Evolutionary conservation across 23 red algal genomes (phyloP).

Genomic region (Gracilariopsis chorda): DNA sequence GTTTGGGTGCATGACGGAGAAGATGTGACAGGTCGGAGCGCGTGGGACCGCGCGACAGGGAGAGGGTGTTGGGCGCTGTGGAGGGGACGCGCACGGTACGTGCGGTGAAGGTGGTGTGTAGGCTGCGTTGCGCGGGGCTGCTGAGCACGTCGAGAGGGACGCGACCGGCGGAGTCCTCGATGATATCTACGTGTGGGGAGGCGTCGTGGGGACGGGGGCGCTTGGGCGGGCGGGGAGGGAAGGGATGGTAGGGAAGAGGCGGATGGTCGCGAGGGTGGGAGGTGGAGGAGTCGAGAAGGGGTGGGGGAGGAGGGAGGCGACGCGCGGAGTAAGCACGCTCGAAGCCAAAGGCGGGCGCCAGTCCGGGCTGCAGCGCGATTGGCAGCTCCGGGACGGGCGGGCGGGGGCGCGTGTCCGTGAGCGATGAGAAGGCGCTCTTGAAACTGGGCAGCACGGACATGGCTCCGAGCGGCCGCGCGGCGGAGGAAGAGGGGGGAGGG

Average conservation of each 20-base stretch:
- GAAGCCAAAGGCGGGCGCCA: slow-evolving; percentile 6
- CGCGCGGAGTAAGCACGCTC: neutral
- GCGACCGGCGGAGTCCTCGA: neutral
- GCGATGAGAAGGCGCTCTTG: slow-evolving; percentile 24
- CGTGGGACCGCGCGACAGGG: slow-evolving; percentile 17
- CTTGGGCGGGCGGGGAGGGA: neutral
- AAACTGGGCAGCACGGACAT: slow-evolving; percentile 46
- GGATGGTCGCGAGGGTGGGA: neutral
- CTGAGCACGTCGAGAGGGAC: neutral
- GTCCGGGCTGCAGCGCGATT: neutral
- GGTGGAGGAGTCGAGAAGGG: neutral
- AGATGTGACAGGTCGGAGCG: slow-evolving; percentile 35
- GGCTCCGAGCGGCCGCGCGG: neutral
- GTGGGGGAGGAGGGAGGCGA: neutral
- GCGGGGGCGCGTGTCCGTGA: neutral
- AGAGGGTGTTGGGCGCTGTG: neutral
- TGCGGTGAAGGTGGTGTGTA: neutral
- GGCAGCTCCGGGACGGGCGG: slow-evolving; percentile 19
- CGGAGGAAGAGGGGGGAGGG: neutral
- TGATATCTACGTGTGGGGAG: neutral
- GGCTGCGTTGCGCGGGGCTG: neutral
- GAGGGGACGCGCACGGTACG: neutral
- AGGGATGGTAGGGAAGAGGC: neutral
- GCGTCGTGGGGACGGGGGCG: neutral
- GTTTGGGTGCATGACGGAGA: neutral